These are phyloP conservation scores for Cladosporium halotolerans DNA, from an alignment of 2,329 filamentous ascomycete species.

Conservation along the genomic window DNA sequence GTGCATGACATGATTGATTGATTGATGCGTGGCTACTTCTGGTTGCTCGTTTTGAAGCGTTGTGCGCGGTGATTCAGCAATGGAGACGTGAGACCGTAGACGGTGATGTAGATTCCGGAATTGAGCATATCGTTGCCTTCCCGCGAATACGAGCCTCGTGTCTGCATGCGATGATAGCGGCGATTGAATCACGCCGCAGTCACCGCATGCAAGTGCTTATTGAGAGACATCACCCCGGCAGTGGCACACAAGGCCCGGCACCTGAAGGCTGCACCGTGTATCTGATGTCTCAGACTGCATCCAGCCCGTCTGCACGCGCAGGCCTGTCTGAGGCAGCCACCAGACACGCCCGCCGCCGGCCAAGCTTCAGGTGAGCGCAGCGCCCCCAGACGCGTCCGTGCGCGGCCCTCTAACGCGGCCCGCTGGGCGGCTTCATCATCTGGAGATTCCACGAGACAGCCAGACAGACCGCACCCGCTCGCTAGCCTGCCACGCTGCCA, in stretches of 20 bases:
- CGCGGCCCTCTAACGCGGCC: conserved; percentile 7
- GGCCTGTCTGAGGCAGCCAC: background rate
- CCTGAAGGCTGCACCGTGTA: background rate
- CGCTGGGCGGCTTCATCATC: conserved; percentile 17
- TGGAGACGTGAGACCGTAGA: too few species aligned
- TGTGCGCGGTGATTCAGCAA: too few species aligned
- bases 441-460: conserved; percentile 12
- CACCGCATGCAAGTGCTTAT: too few species aligned
- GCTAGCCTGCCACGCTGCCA: background rate
- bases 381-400: conserved; percentile 1
- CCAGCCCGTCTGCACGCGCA: background rate
- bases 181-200: too few species aligned
- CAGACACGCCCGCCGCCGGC: background rate
- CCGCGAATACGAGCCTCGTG: too few species aligned
- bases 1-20: background rate
- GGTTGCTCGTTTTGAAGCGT: too few species aligned
- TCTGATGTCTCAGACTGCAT: conserved; percentile 1
- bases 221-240: too few species aligned
- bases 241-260: too few species aligned
- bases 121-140: too few species aligned
- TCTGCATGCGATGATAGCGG: too few species aligned
- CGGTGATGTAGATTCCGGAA: too few species aligned
- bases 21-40: too few species aligned
- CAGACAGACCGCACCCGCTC: background rate
- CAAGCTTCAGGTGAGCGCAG: conserved; percentile 7